Percentiles rank a stretch among this genome's conserved stretches.
phyloP scores from a whole-genome alignment of 2,329 filamentous ascomycete species.

The Trichoderma hamatum region DNA sequence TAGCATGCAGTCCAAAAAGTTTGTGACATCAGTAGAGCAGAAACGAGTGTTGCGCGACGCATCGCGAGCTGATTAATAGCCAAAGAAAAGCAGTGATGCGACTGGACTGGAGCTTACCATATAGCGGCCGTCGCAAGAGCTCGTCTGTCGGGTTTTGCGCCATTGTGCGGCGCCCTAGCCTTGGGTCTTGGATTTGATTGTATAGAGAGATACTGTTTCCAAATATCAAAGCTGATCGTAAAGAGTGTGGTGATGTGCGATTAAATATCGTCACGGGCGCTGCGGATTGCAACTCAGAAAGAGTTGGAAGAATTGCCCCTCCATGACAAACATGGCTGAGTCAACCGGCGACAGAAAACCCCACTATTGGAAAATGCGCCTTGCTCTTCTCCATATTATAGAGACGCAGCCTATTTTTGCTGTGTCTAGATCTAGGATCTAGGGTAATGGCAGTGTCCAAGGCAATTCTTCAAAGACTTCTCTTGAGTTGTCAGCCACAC shows the following conservation, averaged over 20 bases:
- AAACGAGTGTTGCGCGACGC: not conserved
- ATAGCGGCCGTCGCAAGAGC: conserved; percentile 55
- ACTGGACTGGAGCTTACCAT: conserved; percentile 41
- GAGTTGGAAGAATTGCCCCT: conserved; percentile 8
- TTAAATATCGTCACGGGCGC: not conserved
- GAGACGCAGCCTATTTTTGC: not conserved
- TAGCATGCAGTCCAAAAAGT: not conserved
- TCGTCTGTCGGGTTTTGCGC: conserved; percentile 48
- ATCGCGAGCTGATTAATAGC: not conserved
- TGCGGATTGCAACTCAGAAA: not conserved
- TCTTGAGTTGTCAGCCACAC: not conserved
- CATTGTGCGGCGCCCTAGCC: conserved; percentile 34
- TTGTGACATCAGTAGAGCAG: not conserved
- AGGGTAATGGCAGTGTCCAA: not conserved
- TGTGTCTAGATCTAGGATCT: not conserved
- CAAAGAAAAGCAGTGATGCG: not conserved
- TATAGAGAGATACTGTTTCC: not conserved
- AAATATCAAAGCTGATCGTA: not conserved
- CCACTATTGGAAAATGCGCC: conserved; percentile 7
- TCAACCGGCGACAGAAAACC: conserved; percentile 26
- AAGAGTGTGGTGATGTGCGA: not conserved
- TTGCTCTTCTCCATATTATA: not conserved
- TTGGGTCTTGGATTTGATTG: not conserved
- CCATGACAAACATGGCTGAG: conserved; percentile 24
- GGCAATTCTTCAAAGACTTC: not conserved